phyloP scores from a whole-genome alignment of 2,329 filamentous ascomycete genomes.

The Blastomyces percursus region DNA sequence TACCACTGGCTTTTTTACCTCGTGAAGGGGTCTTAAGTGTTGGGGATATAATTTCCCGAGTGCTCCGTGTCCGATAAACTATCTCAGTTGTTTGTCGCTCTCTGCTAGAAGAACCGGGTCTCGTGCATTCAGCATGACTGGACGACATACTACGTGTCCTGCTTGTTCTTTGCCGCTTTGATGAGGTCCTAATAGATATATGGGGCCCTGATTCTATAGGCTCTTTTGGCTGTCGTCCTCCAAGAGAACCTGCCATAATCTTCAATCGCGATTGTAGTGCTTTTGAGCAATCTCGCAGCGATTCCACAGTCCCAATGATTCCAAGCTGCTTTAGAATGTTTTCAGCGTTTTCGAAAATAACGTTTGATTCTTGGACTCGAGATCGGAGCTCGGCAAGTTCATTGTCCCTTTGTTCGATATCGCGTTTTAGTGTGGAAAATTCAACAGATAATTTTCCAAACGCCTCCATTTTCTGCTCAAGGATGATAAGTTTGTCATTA shows the following conservation, averaged over 20 bases:
- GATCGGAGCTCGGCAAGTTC: neutral
- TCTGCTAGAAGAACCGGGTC: slow-evolving; percentile 1
- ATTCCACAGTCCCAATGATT: slow-evolving; percentile 13
- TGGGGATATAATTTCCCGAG: slow-evolving; percentile 9
- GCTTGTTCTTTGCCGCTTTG: neutral
- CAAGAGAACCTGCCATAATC: neutral
- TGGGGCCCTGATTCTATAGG: neutral
- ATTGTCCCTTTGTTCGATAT: slow-evolving; percentile 1
- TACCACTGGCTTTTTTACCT: neutral
- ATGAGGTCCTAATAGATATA: neutral
- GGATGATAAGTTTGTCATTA: slow-evolving; percentile 6
- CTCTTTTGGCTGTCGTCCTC: neutral
- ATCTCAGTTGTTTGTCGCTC: slow-evolving; percentile 10
- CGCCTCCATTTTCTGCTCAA: slow-evolving; percentile 2
- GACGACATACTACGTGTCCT: neutral
- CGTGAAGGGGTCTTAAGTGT: neutral
- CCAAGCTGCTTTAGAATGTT: slow-evolving; percentile 15
- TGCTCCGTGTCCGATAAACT: slow-evolving; percentile 12
- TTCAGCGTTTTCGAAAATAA: slow-evolving; percentile 11
- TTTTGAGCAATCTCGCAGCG: slow-evolving; percentile 15
- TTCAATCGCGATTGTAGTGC: slow-evolving; percentile 16
- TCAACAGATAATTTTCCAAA: neutral
- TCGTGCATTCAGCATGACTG: slow-evolving; percentile 2
- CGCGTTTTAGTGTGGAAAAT: neutral
- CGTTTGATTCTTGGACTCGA: neutral